Base-by-base conservation (phyloP, 768 basidiomycete genomes). In the Lactarius vividus region DNA sequence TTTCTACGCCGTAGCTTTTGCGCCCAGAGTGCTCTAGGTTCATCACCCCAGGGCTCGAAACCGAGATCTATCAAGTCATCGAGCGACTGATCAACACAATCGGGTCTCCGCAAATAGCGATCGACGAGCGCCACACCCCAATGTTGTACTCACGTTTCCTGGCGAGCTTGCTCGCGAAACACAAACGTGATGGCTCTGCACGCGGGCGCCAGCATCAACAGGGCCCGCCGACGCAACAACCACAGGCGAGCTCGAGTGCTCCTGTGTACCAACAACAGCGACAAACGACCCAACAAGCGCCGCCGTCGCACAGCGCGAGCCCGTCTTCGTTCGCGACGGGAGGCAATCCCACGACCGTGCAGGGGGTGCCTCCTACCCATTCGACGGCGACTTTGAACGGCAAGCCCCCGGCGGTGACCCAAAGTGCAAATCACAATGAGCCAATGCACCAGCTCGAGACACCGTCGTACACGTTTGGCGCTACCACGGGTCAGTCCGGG, bases 91-190 rank as follows among this genome's bases (percentile, higher is more conserved):
- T 88, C 55, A 81, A 89, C 66, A 80, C 92, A 1, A 81, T 94
- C 4, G 83, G 83, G 3, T 85, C 87, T 0, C 82, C 88, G 7
- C 85, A 88, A 62, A 84, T 94, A 20, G 87, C 87, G 23, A 82
- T 94, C 65, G 92, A 94, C 75, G 88, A 90, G 31, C 86, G 86
- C 20, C 91, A 94, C 72, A 89, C 88, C 0, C 92, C 91, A 1
- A 88, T 86, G 73, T 78, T 93, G 6, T 93, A 92, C 74, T 85
- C 92, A 0, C 86, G 85, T 57, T 94, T 94, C 82, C 80, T 94
- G 55, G 83, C 84, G 53, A 85, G 86, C 40, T 80, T 94, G 5
- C 81, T 94, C 9, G 83, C 83, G 18, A 83, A 82, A n/a, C 84
- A 69, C 60, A 65, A 62, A 18, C 67, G 77, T 29, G 73, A 70